Percentiles rank a stretch among this genome's conserved stretches.
Evolutionary conservation across 73 alveolate genomes (phyloP).

Genomic region (Durusdinium trenchii): DNA sequence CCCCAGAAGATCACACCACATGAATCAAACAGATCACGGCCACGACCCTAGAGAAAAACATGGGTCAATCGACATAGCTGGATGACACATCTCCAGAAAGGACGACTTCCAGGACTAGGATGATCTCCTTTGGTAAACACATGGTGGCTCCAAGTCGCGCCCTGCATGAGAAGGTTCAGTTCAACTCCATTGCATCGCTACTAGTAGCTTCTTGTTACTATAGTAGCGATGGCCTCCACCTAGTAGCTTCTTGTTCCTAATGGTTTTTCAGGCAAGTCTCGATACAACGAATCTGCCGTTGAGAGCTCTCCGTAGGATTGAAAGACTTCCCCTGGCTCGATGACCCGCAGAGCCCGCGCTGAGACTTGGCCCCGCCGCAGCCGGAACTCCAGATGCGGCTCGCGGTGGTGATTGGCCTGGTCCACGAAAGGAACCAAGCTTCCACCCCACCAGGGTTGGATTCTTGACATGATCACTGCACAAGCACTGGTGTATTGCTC

Average conservation of each 20-base stretch:
- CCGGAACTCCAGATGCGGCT: slow-evolving; percentile 82
- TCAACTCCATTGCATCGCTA: background rate
- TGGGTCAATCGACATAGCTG: too few relatives aligned
- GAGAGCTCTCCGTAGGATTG: slow-evolving; percentile 84
- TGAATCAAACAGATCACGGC: too few relatives aligned
- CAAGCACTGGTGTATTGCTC: slow-evolving; percentile 30
- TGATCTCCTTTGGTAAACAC: too few relatives aligned
- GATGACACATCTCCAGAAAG: too few relatives aligned
- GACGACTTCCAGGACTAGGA: too few relatives aligned
- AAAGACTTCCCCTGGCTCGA: slow-evolving; percentile 53
- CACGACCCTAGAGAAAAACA: too few relatives aligned
- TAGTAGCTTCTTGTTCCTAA: too few relatives aligned
- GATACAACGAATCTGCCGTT: slow-evolving; percentile 48
- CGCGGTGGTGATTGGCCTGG: slow-evolving; percentile 36
- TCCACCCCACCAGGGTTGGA: slow-evolving; percentile 87
- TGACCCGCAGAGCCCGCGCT: slow-evolving; percentile 1
- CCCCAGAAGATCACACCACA: too few relatives aligned
- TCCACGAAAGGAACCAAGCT: slow-evolving; percentile 85
- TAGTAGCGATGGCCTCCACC: too few relatives aligned
- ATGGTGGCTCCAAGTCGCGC: too few relatives aligned
- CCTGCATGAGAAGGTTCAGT: background rate
- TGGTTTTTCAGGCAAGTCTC: background rate
- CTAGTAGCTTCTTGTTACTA: too few relatives aligned
- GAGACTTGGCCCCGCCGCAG: background rate
- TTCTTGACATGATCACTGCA: slow-evolving; percentile 59